A percentile compares a stretch with the other conserved stretches of the same genome.
These are phyloP conservation scores for Talaromyces funiculosus DNA, from an alignment of 2,329 filamentous ascomycete species.

Conservation along the genomic window DNA sequence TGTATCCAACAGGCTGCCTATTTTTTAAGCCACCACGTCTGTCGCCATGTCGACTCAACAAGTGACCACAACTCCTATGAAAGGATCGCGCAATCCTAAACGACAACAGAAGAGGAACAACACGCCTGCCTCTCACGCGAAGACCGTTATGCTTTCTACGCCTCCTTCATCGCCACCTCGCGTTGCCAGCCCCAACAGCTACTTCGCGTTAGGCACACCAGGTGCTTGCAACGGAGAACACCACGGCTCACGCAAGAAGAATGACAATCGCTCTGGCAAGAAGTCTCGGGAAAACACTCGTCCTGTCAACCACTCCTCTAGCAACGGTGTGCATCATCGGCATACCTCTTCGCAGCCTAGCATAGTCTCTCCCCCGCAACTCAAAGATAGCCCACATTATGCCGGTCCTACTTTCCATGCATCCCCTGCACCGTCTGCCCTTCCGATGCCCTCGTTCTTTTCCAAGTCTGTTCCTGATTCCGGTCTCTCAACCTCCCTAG, in stretches of 20 bases:
- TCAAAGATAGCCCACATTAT: slow-evolving; percentile 50
- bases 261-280: slow-evolving; percentile 28
- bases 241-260: slow-evolving; percentile 32
- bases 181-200: slow-evolving; percentile 25
- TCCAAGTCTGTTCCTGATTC: slow-evolving; percentile 69
- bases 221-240: slow-evolving; percentile 20
- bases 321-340: slow-evolving; percentile 21
- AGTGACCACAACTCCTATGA: slow-evolving; percentile 31
- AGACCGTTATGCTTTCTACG: slow-evolving; percentile 27
- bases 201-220: slow-evolving; percentile 21
- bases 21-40: slow-evolving; percentile 43
- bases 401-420: slow-evolving; percentile 93
- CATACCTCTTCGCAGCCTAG: slow-evolving; percentile 32
- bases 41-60: slow-evolving; percentile 43
- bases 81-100: slow-evolving; percentile 33
- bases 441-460: slow-evolving; percentile 86
- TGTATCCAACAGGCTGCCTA: slow-evolving; percentile 41
- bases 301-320: slow-evolving; percentile 19
- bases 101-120: slow-evolving; percentile 30
- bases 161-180: slow-evolving; percentile 33
- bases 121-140: slow-evolving; percentile 26
- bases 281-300: slow-evolving; percentile 28
- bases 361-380: slow-evolving; percentile 39
- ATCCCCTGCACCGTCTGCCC: slow-evolving; percentile 81
- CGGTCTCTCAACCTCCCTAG: slow-evolving; percentile 29